Evolutionary conservation across 768 basidiomycete species (phyloP), one percentile per base, ranked within the genome.

Genomic region (Termitomyces sp.): DNA sequence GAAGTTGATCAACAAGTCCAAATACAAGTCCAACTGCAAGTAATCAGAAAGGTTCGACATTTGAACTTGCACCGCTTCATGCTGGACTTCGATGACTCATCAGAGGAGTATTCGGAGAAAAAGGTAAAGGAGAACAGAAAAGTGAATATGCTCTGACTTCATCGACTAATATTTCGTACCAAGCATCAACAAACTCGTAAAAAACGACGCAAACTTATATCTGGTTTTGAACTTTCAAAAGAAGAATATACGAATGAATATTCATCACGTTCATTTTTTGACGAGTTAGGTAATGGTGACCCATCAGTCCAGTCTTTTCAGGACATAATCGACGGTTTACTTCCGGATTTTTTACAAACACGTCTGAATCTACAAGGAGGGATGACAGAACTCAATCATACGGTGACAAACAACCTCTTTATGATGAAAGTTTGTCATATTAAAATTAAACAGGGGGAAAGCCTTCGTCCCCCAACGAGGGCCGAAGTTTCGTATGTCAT

Each of bases 381-480:
- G 20, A 47, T 55, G 2, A 47, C 56, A 38, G 72, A 74, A 52
- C 22, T 61, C 4, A 64, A 70, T 51, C 65, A 68, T 32, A 56
- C 67, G 54, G 70, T 72, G 47, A 44, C 3, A 30, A 47, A 30
- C 12, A 22, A 32, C 16, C 8, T 36, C 38, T 36, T 35, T 28
- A n/a, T 20, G 8, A 1, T 42, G 18, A 49, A 46, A 16, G 24
- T 30, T 33, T 32, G 7, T 38, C 33, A 44, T 53, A 30, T 16
- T 16, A 38, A 48, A 35, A 16, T 51, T 13, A 5, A 53, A 33
- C 48, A 78, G 76, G 71, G 72, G 14, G 61, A 74, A 59, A 58
- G 53, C 13, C 60, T 80, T 35, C 72, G 79, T 26, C 72, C 78
- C 3, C 67, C 80, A 48, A 75, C 78, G 24, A 73, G 72, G 38